Percentiles rank a stretch among this genome's conserved stretches.
These are phyloP conservation scores for Fusarium bulbicola DNA, from an alignment of 2,329 filamentous ascomycete genomes.

Conservation along the genomic window DNA sequence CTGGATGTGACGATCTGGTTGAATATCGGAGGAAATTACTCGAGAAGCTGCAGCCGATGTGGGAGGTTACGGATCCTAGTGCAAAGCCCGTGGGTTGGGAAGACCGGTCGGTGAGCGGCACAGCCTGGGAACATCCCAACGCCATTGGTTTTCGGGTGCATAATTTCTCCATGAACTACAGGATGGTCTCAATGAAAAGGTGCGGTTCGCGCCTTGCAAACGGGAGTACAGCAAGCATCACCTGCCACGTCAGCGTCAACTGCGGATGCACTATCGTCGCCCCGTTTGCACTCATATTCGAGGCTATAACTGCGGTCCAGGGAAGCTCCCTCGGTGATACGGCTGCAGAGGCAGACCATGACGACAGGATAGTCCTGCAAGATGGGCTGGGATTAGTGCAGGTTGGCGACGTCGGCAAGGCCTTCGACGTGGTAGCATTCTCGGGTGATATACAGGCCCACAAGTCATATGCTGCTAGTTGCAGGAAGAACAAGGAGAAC, in stretches of 20 bases:
- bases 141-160: neutral
- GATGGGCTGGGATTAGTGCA: neutral
- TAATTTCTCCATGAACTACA: neutral
- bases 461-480: neutral
- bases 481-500: neutral
- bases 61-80: neutral
- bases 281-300: neutral
- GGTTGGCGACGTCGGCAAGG: neutral
- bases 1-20: too few species aligned
- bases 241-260: neutral
- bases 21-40: neutral
- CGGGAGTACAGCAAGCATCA: neutral
- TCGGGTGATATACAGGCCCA: neutral
- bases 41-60: neutral
- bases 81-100: neutral
- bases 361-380: neutral
- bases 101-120: neutral
- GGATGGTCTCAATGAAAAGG: neutral
- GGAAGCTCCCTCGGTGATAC: neutral
- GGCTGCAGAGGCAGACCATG: neutral
- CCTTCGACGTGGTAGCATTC: neutral
- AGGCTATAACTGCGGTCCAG: neutral
- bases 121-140: neutral
- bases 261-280: neutral
- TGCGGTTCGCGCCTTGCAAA: neutral